phyloP scores from a whole-genome alignment of 352 stramenopile genomes.

The Phytopythium helicoides region DNA sequence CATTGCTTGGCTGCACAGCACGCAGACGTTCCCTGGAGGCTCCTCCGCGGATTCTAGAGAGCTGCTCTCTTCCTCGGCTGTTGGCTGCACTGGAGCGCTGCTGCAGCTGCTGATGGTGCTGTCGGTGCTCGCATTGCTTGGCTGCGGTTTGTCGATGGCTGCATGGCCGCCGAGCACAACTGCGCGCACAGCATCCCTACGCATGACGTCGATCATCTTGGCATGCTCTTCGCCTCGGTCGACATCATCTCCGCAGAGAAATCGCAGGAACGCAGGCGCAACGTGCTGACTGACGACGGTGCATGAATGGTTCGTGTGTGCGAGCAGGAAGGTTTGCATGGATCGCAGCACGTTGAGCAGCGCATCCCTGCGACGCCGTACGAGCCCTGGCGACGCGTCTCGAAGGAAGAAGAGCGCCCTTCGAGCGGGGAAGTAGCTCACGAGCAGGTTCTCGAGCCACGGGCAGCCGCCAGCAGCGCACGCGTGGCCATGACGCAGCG shows the following conservation, averaged over 20 bases:
- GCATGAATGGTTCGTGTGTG: slow-evolving; percentile 37
- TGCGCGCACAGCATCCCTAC: not conserved
- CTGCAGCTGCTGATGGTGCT: not conserved
- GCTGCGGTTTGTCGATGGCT: not conserved
- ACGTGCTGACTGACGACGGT: slow-evolving; percentile 17
- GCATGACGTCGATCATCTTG: slow-evolving; percentile 1
- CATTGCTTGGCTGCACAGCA: slow-evolving; percentile 13
- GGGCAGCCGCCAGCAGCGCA: slow-evolving; percentile 36
- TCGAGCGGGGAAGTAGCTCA: slow-evolving; percentile 28
- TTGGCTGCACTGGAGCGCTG: not conserved
- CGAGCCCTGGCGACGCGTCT: slow-evolving; percentile 9
- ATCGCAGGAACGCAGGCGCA: slow-evolving; percentile 26
- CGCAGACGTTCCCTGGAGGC: slow-evolving; percentile 3
- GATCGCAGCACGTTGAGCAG: slow-evolving; percentile 25
- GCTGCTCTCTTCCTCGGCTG: not conserved
- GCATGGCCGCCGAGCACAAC: slow-evolving; percentile 3
- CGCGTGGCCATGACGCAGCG: slow-evolving; percentile 45
- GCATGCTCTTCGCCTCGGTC: not conserved
- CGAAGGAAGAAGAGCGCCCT: slow-evolving; percentile 15
- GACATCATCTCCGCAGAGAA: slow-evolving; percentile 26
- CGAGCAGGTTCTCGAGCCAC: slow-evolving; percentile 44
- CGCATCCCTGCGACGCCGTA: slow-evolving; percentile 23
- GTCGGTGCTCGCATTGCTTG: not conserved
- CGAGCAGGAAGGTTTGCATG: slow-evolving; percentile 31
- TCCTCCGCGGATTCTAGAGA: not conserved